Evolutionary conservation across 352 stramenopile genomes (phyloP), one percentile per base, ranked within the genome.

Genomic region (Elongisporangium anandrum): DNA sequence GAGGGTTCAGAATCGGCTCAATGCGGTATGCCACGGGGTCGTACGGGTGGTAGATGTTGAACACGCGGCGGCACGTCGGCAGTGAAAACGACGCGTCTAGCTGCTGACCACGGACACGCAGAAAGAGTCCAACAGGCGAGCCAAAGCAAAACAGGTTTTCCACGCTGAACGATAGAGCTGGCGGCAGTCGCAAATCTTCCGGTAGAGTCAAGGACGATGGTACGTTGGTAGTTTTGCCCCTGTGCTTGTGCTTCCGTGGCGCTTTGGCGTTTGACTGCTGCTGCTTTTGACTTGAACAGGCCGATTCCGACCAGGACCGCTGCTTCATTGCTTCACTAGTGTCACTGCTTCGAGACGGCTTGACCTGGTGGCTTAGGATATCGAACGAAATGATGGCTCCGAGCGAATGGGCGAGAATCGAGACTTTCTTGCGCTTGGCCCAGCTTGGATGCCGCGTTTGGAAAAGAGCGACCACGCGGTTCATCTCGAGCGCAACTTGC

Each of bases 1-100:
- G 56, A 17, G 81, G 72, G 55, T 97, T 92, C 55, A 98, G 63
- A n/a, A 98, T 85, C 21, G 95, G 95, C 71, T 98, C 95, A 62
- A 98, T 97, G 51, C 95, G 84, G 70, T 98, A 98, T 29, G 94
- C 91, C 3, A 98, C 92, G 2, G 93, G 92, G 76, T 98, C 95
- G 70, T 90, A 95, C 52, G 92, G 92, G 67, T 98, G 90, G 64
- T 98, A 98, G 38, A 98, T 97, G 67, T 98, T 98, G 72, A 97
- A 98, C 20, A 98, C 58, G 19, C 80, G 75, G 13, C 66, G 67
- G 64, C 88, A 96, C 8, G 86, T 94, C 29, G 85, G 84, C 15
- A 98, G 72, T 41, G 61, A 65, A 54, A 95, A 97, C 26, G 79
- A 59, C 2, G 67, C 70, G 38, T 81, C 78, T 20, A 93, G 72